phyloP scores from a whole-genome alignment of 208 protist genomes.

The Angomonas ambiguus region DNA sequence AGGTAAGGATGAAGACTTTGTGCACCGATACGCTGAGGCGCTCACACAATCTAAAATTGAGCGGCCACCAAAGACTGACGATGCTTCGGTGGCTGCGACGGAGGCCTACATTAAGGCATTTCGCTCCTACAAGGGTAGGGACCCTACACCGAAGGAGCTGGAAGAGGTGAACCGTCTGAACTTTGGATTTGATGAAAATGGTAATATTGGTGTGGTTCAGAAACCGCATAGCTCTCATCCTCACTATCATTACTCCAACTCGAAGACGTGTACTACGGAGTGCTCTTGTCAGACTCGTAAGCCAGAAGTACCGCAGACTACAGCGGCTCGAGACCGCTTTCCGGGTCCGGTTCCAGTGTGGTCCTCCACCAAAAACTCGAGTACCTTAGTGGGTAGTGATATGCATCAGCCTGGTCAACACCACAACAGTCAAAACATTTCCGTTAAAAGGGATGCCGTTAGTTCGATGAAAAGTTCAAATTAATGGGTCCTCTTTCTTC shows the following conservation, averaged over 20 bases:
- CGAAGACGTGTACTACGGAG: conserved; percentile 27
- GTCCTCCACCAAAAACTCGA: conserved; percentile 78
- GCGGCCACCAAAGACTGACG: conserved; percentile 27
- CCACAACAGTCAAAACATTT: conserved; percentile 28
- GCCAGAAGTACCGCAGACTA: conserved; percentile 55
- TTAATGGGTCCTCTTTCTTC: conserved; percentile 14
- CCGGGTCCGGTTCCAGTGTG: conserved; percentile 76
- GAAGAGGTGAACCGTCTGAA: conserved; percentile 57
- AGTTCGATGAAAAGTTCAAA: conserved; percentile 27
- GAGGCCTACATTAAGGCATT: conserved; percentile 80
- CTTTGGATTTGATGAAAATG: conserved; percentile 74
- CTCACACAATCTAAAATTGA: conserved; percentile 32
- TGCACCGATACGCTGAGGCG: conserved; percentile 73
- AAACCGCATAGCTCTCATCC: conserved; percentile 77
- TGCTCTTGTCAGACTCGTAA: conserved; percentile 68
- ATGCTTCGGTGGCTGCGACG: conserved; percentile 27
- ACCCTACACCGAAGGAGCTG: conserved; percentile 69
- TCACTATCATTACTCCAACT: conserved; percentile 69
- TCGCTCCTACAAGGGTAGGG: conserved; percentile 52
- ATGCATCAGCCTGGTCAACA: conserved; percentile 62
- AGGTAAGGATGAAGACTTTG: conserved; percentile 74
- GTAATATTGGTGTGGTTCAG: conserved; percentile 69
- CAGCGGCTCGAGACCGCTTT: conserved; percentile 63
- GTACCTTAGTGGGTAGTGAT: conserved; percentile 52
- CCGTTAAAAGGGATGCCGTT: conserved; percentile 21